Base-by-base conservation (phyloP, 108 stramenopile species). In the Skeletonema tropicum region DNA sequence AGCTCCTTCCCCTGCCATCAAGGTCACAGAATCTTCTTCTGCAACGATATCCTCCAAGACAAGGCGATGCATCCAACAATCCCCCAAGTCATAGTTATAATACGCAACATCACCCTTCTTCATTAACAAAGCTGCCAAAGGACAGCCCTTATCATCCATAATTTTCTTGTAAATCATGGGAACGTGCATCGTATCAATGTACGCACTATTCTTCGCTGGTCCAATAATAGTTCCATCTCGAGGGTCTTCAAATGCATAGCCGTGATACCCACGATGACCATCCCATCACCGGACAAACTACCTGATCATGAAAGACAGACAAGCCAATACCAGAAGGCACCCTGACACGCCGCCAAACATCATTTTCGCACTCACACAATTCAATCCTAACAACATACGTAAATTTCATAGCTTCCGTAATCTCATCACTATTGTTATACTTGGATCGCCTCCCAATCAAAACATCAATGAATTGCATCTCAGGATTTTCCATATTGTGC, bases 301-400 rank as follows among this genome's bases (percentile, higher is more conserved):
- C 64, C 25, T 65, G 64, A 39, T 65, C 64, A 25, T 65, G 64
- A 42, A 65, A 65, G 5, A 41, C 25, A 12, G 25, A 39, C 25
- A 65, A 45, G 19, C 25, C 3, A 39, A 65, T 65, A 1, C 35
- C 64, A 6, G 64, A 65, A 6, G 64, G 64, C 0, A 65, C 64
- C 15, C 21, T 36, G 19, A 65, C 36, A 19, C 64, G 33, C 23
- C 64, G 36, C 64, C 64, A 65, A 35, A 65, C 64, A 39, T 65
- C 33, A 29, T 15, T 41, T 39, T 65, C 64, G 17, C 64, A 65
- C 5, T 45, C 19, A 45, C 64, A 65, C 38, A 65, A 23, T 39
- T 65, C 64, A 65, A 65, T 65, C 17, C 33, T 9, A 39, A 65
- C 39, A 39, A 65, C 39, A 45, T 65, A 65, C 1, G 64, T 65